Conservation (phyloP, 1,284 basidiomycete genomes). For the Coniophora puteana region DNA sequence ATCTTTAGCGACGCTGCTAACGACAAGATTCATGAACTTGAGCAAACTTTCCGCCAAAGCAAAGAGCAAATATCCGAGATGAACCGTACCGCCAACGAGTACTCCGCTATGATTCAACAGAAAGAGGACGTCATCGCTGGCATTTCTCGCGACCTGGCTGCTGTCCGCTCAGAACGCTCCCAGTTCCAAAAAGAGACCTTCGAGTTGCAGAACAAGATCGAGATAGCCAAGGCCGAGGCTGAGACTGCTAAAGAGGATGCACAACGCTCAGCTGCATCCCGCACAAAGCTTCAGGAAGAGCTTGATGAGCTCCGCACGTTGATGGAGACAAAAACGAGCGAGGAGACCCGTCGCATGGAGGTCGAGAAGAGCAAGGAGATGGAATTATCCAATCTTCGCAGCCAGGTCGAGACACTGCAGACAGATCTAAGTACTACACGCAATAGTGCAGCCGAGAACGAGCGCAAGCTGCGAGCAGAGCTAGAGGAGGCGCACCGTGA, state of each 20-base stretch:
- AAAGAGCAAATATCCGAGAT: conserved; percentile 81
- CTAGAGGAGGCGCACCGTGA: conserved; percentile 59
- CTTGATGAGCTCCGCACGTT: conserved; percentile 82
- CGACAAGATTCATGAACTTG: conserved; percentile 56
- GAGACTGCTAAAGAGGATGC: conserved; percentile 62
- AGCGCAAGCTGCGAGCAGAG: conserved; percentile 68
- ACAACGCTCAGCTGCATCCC: conserved; percentile 46
- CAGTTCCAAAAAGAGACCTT: conserved; percentile 56
- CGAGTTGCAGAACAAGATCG: conserved; percentile 67
- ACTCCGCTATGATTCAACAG: conserved; percentile 73
- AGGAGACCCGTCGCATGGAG: conserved; percentile 82
- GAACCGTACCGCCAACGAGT: conserved; percentile 72
- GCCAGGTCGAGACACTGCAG: conserved; percentile 58
- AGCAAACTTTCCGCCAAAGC: conserved; percentile 66
- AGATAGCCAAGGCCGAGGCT: conserved; percentile 66
- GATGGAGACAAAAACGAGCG: conserved; percentile 83
- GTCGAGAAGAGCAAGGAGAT: conserved; percentile 86
- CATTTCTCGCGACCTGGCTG: conserved; percentile 55
- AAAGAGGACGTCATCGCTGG: conserved; percentile 74
- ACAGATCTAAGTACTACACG: conserved; percentile 59
- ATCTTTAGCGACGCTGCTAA: conserved; percentile 56
- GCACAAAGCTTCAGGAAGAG: conserved; percentile 72
- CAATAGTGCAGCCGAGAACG: conserved; percentile 52
- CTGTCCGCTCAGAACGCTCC: conserved; percentile 49
- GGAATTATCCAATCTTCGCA: conserved; percentile 76